phyloP scores from a whole-genome alignment of 768 basidiomycete species.

The Zangia roseola region DNA sequence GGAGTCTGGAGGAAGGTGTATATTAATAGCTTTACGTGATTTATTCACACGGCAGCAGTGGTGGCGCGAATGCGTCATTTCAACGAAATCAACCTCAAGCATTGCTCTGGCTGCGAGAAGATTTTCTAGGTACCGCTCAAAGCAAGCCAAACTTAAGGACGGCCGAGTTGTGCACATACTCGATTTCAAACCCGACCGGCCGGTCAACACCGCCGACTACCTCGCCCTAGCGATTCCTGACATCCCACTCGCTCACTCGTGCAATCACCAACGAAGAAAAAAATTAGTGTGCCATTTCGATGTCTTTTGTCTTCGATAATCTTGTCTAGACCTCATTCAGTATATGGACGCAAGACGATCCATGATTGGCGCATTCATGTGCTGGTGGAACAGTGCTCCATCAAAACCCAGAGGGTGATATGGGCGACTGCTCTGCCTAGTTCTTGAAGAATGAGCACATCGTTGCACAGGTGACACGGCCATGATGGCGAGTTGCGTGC shows the following conservation, averaged over 20 bases:
- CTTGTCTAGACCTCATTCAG: constrained; percentile 22
- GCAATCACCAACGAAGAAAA: constrained; percentile 15
- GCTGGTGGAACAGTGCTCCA: constrained; percentile 26
- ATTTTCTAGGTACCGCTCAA: too few species aligned
- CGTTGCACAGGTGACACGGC: constrained; percentile 14
- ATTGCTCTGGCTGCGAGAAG: too few species aligned
- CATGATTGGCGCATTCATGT: constrained; percentile 34
- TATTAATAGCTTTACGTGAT: too few species aligned
- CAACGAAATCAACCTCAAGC: too few species aligned
- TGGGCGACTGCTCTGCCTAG: constrained; percentile 36
- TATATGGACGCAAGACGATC: constrained; percentile 23
- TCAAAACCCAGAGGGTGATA: constrained; percentile 16
- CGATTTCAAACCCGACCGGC: too few species aligned
- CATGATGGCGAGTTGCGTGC: background rate
- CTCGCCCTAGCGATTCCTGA: constrained; percentile 26
- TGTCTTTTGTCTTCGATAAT: too few species aligned
- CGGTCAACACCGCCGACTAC: constrained; percentile 7
- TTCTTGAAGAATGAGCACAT: constrained; percentile 35
- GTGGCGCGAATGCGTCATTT: too few species aligned
- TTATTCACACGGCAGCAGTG: too few species aligned
- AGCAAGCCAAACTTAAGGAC: background rate
- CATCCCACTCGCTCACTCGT: constrained; percentile 26
- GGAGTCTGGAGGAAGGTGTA: too few species aligned
- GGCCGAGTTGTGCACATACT: too few species aligned
- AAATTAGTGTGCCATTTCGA: background rate